A percentile compares a stretch with the other conserved stretches of the same genome.
phyloP scores from a whole-genome alignment of 257 asterid genomes.

The Solanum etuberosum region DNA sequence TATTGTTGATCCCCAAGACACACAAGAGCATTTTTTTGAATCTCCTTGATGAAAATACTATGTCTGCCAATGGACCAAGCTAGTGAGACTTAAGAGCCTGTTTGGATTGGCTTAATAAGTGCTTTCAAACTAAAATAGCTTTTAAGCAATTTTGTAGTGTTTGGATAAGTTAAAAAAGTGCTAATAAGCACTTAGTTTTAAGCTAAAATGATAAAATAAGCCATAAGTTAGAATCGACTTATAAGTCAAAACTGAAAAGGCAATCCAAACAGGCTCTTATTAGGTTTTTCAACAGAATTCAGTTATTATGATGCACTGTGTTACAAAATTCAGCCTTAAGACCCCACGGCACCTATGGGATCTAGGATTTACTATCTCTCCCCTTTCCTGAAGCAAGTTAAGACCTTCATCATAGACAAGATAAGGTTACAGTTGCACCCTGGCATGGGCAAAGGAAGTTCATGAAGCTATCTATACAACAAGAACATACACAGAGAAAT shows the following conservation, averaged over 20 bases:
- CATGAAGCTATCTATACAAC: background rate
- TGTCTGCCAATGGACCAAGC: background rate
- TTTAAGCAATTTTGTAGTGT: background rate
- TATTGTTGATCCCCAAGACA: background rate
- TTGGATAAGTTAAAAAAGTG: background rate
- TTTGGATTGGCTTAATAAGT: background rate
- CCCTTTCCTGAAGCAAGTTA: background rate
- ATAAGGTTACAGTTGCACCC: background rate
- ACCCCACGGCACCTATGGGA: background rate
- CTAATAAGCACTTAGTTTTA: background rate
- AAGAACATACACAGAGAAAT: background rate
- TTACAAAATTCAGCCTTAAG: background rate
- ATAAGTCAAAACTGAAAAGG: background rate
- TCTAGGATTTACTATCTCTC: background rate
- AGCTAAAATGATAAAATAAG: background rate
- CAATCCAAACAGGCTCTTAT: background rate
- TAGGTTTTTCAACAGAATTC: background rate
- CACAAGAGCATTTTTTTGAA: background rate
- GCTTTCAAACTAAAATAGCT: no score
- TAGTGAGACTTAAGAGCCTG: background rate
- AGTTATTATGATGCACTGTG: background rate
- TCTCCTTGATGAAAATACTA: background rate
- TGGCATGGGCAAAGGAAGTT: background rate
- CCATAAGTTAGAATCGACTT: background rate
- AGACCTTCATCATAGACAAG: background rate